Base-by-base conservation (phyloP, 106 monocot species). In the Ottelia alismoides region DNA sequence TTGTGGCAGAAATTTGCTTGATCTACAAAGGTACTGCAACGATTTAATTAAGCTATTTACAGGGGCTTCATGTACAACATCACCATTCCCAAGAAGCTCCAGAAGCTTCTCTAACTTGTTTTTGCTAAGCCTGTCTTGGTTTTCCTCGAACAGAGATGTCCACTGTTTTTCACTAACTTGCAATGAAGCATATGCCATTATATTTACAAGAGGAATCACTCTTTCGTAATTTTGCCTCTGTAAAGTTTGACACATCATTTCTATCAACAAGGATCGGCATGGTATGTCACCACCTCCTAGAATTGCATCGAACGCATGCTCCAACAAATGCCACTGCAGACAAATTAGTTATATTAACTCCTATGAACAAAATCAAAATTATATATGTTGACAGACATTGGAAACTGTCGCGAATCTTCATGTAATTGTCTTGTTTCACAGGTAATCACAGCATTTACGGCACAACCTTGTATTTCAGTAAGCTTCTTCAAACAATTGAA, bases 261-360 rank as follows among this genome's bases (percentile, higher is more conserved):
- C 88, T 22, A 60, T 70, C 55, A 94, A 88, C 28, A 94, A 49
- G 12, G 81, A 67, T 16, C 60, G n/a, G 53, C 73, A 56, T 58
- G 96, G 96, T 16, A 85, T 64, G 22, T 85, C 72, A 43, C 79
- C 96, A 21, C 52, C 58, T 67, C 85, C 89, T 20, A 98, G 63
- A 45, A 76, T 65, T 11, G 68, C 53, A 46, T 89, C 77, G 73
- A 90, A 79, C 61, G 79, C 89, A 75, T 98, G 96, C 54, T 98
- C 96, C 61, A 98, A 59, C 46, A 98, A 62, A 79, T 82, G 77
- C 40, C 70, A 67, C 96, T 98, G 62, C 49, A 76, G 18, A 7
- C 6, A 43, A 16, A 43, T 43, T 6, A 43, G 16, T 7, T 7
- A 43, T 7, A 43, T 7, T 43, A 43, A 43, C 40, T 7, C 40